phyloP scores from a whole-genome alignment of 768 basidiomycete species.

The Peribolospora baueri region DNA sequence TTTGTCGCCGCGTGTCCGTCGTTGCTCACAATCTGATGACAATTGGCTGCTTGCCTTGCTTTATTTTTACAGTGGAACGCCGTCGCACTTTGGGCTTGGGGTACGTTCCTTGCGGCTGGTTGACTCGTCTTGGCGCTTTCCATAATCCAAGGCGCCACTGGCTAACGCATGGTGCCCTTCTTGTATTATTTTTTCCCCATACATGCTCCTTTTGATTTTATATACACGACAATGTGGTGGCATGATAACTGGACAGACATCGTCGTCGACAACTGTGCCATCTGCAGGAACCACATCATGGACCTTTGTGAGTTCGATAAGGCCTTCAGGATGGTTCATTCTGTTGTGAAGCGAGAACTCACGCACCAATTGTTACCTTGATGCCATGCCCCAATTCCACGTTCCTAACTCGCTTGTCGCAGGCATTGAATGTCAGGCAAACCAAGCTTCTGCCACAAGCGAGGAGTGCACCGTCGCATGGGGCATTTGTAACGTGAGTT shows the following conservation, averaged over 20 bases:
- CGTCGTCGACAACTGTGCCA: slow-evolving; percentile 97
- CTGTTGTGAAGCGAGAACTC: not conserved
- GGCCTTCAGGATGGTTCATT: not conserved
- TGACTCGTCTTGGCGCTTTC: not conserved
- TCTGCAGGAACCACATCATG: slow-evolving; percentile 99
- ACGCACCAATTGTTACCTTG: too few species aligned
- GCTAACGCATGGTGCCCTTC: not conserved
- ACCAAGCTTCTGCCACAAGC: slow-evolving; percentile 85
- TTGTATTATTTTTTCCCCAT: too few species aligned
- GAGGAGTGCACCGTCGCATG: slow-evolving; percentile 96
- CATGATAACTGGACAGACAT: slow-evolving; percentile 38
- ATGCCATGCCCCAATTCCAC: not conserved
- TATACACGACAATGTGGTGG: not conserved
- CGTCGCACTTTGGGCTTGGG: slow-evolving; percentile 96
- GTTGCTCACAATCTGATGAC: too few species aligned
- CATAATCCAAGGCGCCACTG: not conserved
- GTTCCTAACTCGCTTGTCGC: not conserved
- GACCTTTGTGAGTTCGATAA: slow-evolving; percentile 58
- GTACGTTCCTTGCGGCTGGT: slow-evolving; percentile 23
- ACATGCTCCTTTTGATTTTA: too few species aligned
- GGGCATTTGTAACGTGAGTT: slow-evolving; percentile 86
- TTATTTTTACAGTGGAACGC: slow-evolving; percentile 64
- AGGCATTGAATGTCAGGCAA: slow-evolving; percentile 99
- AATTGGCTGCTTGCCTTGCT: not conserved
- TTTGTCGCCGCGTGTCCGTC: too few species aligned